phyloP scores from a whole-genome alignment of 2,329 filamentous ascomycete genomes.

The Amphichorda felina region DNA sequence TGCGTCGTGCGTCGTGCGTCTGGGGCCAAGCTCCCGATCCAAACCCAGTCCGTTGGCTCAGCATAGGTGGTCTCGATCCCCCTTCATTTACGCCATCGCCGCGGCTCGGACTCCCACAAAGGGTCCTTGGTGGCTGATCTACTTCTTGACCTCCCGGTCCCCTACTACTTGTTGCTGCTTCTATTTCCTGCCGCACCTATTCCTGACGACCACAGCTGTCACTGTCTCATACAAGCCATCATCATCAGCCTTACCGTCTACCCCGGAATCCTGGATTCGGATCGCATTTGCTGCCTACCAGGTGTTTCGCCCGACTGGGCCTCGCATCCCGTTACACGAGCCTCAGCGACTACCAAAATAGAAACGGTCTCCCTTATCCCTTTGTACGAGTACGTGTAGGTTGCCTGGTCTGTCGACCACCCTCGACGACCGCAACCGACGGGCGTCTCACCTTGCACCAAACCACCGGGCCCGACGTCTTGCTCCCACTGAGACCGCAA shows the following conservation, averaged over 20 bases:
- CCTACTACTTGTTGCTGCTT: neutral
- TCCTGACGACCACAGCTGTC: no score
- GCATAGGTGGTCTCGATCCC: neutral
- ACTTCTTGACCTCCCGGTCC: no score
- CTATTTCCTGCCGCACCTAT: neutral
- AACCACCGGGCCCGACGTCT: neutral
- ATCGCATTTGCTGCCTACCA: no score
- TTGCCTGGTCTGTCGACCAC: neutral
- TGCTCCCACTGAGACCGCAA: neutral
- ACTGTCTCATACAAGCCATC: no score
- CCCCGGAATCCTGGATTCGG: no score
- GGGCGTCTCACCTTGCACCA: no score
- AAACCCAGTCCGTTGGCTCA: neutral
- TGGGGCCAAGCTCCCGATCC: constrained; percentile 2
- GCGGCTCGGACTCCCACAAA: neutral
- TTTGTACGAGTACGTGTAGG: neutral
- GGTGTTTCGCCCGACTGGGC: no score
- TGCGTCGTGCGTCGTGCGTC: no score
- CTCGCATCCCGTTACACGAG: neutral
- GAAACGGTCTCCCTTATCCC: neutral
- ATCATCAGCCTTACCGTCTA: no score
- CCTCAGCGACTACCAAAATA: neutral
- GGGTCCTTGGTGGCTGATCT: constrained; percentile 1
- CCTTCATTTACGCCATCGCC: constrained; percentile 1
- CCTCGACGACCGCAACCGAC: neutral